Base-by-base conservation (phyloP, 1,284 basidiomycete genomes). In the Phlebopus sp. region DNA sequence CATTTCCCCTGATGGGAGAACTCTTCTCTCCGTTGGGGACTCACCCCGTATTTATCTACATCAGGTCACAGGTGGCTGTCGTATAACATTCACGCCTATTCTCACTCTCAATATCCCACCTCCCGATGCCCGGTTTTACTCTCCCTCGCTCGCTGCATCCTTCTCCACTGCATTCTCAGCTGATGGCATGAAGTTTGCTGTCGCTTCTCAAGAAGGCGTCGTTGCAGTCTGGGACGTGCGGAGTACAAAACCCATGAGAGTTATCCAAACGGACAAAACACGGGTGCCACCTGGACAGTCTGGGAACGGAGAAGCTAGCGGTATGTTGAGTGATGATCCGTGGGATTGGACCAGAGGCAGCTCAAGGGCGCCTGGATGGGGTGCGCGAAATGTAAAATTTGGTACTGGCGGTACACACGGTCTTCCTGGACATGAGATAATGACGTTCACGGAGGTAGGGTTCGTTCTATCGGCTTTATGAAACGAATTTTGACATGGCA, bases 11-110 rank as follows among this genome's bases (percentile, higher is more conserved):
- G 89, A 93, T 59, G 89, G 89, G 1, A 79, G 83, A 29, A 91
- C 86, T 0, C 74, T 95, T 1, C 77, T 94, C 1, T 90, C 87
- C 0, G 91, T 92, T 0, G 92, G 92, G 8, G 92, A 95, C 63
- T 91, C 90, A 4, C 78, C 84, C 29, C 82, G 90, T 49, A 82
- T 92, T 8, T 86, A 84, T 60, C 77, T 93, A 14, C 84, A 90
- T 59, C 76, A 80, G 45, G 74, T 90, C 50, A 74, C 76, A 2
- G 84, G 84, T 36, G 78, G 81, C 29, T 62, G 75, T 3, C 71
- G 66, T 15, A 70, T 85, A 52, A 70, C 77, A 4, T 84, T 86
- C 51, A 63, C 76, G 27, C 78, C 72, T 32, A 82, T 83, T 55
- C 68, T 71, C 10, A 80, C 75, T 27, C 75, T 82, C 49, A 70